phyloP scores from a whole-genome alignment of 331 rosid species.

The Spiraea crenata region DNA sequence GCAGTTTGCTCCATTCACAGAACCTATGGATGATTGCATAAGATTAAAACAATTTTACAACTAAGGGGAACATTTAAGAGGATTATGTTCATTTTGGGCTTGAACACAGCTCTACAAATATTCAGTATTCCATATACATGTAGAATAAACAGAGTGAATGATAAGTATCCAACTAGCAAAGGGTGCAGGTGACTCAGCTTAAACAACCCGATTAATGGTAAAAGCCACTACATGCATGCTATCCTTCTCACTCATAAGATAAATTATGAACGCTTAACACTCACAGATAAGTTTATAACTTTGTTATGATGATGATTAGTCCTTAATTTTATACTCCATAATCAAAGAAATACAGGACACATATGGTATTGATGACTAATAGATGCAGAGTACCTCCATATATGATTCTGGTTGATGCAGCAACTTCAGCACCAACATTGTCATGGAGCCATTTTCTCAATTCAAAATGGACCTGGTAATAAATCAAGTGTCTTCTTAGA shows the following conservation, averaged over 20 bases:
- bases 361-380: not conserved
- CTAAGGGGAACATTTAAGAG: not conserved
- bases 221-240: not conserved
- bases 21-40: slow-evolving; percentile 48
- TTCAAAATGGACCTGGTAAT: slow-evolving; percentile 68
- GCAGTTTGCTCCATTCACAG: slow-evolving; percentile 87
- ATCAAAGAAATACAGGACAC: not conserved
- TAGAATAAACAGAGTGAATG: not conserved
- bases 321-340: not conserved
- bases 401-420: slow-evolving; percentile 68
- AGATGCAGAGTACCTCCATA: slow-evolving; percentile 67
- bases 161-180: not conserved
- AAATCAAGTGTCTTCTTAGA: slow-evolving; percentile 7
- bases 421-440: slow-evolving; percentile 64
- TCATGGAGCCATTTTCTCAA: slow-evolving; percentile 76
- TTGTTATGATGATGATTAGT: not conserved
- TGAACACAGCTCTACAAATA: too few relatives aligned
- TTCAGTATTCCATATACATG: not conserved
- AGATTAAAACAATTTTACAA: not conserved
- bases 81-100: not conserved
- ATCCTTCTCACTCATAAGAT: not conserved
- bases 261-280: not conserved
- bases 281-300: not conserved
- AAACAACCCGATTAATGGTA: not conserved
- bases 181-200: not conserved